These are phyloP conservation scores for Teunomyces kruisii DNA, from an alignment of 805 yeast species.

Conservation along the genomic window DNA sequence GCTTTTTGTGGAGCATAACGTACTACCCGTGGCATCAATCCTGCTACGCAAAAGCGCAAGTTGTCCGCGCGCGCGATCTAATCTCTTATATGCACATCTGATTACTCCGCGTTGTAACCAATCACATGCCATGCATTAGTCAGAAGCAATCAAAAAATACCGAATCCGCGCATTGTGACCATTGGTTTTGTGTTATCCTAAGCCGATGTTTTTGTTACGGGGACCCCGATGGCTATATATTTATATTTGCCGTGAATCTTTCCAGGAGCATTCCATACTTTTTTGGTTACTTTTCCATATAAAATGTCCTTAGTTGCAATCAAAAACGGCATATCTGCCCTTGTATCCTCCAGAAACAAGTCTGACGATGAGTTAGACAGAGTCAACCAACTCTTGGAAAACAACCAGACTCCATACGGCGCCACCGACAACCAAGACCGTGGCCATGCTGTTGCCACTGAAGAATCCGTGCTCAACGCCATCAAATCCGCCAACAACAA, in stretches of 20 bases:
- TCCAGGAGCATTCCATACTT: neutral
- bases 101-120: neutral
- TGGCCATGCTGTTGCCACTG: conserved; percentile 34
- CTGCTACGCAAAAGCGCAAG: no score
- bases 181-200: neutral
- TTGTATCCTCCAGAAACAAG: conserved; percentile 20
- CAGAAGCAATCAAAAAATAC: neutral
- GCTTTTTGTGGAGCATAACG: no score
- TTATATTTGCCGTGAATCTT: neutral
- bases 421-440: conserved; percentile 31
- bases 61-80: neutral
- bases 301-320: conserved; percentile 35
- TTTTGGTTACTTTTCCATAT: neutral
- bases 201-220: neutral
- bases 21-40: no score
- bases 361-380: conserved; percentile 32
- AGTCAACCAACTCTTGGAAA: conserved; percentile 30
- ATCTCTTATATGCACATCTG: neutral
- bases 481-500: conserved; percentile 22
- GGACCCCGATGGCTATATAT: neutral
- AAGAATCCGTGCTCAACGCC: conserved; percentile 36
- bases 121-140: neutral
- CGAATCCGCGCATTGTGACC: neutral
- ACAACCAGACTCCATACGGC: conserved; percentile 39
- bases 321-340: conserved; percentile 33